Conservation (phyloP, 768 basidiomycete genomes). For the Sarcomyxa edulis region DNA sequence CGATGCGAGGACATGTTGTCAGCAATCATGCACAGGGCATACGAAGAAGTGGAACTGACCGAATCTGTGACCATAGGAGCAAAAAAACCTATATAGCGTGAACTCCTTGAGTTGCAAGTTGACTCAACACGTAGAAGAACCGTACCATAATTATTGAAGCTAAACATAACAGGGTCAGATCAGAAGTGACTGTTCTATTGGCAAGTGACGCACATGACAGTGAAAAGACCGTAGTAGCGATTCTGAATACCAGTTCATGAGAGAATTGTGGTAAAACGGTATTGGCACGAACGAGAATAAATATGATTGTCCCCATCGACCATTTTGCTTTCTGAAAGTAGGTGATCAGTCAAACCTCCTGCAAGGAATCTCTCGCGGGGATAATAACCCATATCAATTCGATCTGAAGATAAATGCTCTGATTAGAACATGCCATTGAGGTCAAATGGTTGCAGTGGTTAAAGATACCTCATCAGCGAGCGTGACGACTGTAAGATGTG, state of each 20-base stretch:
- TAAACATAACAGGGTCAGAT: slow-evolving; percentile 12
- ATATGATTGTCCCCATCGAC: slow-evolving; percentile 50
- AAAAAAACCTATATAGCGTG: slow-evolving; percentile 28
- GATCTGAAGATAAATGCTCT: slow-evolving; percentile 35
- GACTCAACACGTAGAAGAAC: neutral
- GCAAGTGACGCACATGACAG: slow-evolving; percentile 38
- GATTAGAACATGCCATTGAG: slow-evolving; percentile 5
- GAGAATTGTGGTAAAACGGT: neutral
- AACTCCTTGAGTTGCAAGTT: slow-evolving; percentile 5
- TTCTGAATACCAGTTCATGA: slow-evolving; percentile 31
- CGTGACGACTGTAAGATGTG: slow-evolving; percentile 35
- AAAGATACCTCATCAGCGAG: slow-evolving; percentile 44
- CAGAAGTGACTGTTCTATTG: neutral
- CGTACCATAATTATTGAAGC: slow-evolving; percentile 53
- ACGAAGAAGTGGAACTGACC: slow-evolving; percentile 23
- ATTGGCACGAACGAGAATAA: slow-evolving; percentile 40
- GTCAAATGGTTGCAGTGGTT: neutral
- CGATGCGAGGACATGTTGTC: slow-evolving; percentile 7
- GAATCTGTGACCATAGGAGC: slow-evolving; percentile 29
- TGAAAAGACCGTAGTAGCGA: slow-evolving; percentile 50
- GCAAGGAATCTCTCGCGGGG: neutral
- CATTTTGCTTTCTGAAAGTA: slow-evolving; percentile 45
- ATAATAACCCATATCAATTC: slow-evolving; percentile 50
- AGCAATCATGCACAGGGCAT: slow-evolving; percentile 1
- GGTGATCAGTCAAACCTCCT: neutral